Conservation (phyloP, 2,329 filamentous ascomycete species). For the Colletotrichum sp. region DNA sequence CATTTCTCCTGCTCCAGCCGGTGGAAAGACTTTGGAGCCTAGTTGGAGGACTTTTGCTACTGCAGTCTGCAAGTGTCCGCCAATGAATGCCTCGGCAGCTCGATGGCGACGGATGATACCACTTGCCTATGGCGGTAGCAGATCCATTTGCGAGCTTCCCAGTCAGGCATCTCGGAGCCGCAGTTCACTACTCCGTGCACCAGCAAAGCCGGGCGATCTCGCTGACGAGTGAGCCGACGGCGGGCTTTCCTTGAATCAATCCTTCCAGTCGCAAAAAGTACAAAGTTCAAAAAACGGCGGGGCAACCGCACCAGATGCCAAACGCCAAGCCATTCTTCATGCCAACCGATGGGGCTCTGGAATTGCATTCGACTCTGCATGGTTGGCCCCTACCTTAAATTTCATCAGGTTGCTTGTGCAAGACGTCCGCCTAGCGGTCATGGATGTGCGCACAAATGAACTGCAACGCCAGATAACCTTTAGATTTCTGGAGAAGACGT, state of each 20-base stretch:
- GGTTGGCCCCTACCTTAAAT: background rate
- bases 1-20: background rate
- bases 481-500: background rate
- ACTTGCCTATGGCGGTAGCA: background rate
- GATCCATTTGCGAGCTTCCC: background rate
- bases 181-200: background rate
- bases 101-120: background rate
- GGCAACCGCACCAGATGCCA: slow-evolving; percentile 10
- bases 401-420: background rate
- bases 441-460: background rate
- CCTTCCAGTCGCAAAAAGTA: background rate
- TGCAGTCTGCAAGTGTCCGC: background rate
- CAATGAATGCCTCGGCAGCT: background rate
- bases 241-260: background rate
- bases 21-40: background rate
- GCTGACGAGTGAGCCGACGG: background rate
- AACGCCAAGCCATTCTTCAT: slow-evolving; percentile 17
- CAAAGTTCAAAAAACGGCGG: background rate
- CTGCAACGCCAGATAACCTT: background rate
- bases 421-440: background rate
- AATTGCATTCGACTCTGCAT: slow-evolving; percentile 12
- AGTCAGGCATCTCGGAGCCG: slow-evolving; percentile 4
- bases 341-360: slow-evolving; percentile 10
- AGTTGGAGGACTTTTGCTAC: background rate
- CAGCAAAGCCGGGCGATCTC: background rate